phyloP scores from a whole-genome alignment of 257 asterid genomes.

The Solanum etuberosum region DNA sequence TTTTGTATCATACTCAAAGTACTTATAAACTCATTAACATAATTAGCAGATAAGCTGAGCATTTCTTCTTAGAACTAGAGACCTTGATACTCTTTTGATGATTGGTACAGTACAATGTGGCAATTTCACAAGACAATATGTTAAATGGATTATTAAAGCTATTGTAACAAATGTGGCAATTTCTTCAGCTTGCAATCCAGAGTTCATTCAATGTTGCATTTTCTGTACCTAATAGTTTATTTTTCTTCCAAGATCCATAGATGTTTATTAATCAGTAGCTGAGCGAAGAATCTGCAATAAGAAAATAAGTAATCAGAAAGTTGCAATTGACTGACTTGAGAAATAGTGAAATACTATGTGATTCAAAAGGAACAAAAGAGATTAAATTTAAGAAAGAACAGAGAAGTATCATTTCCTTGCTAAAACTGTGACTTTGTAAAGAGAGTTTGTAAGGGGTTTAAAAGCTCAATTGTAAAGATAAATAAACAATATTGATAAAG shows the following conservation, averaged over 20 bases:
- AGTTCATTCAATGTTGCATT: not conserved
- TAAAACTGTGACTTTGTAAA: not conserved
- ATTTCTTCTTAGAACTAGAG: not conserved
- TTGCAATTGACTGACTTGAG: not conserved
- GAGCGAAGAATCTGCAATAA: not conserved
- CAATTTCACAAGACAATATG: not conserved
- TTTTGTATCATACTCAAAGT: not conserved
- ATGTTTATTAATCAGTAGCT: not conserved
- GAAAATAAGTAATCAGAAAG: not conserved
- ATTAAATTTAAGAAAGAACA: not conserved
- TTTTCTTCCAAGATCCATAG: not conserved
- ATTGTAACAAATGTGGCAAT: not conserved
- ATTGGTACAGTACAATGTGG: not conserved
- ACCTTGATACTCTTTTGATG: not conserved
- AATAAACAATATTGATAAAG: not conserved
- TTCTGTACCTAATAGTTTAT: not conserved
- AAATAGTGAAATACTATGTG: not conserved
- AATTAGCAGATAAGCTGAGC: not conserved
- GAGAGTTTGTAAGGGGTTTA: not conserved
- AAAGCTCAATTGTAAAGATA: not conserved
- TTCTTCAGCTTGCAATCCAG: not conserved
- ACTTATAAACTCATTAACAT: not conserved
- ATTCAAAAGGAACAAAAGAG: not conserved
- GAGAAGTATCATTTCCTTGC: not conserved
- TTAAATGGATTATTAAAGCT: not conserved